Evolutionary conservation across 192 early-diverging fungal species (phyloP).

Genomic region (Entrophospora sp.): DNA sequence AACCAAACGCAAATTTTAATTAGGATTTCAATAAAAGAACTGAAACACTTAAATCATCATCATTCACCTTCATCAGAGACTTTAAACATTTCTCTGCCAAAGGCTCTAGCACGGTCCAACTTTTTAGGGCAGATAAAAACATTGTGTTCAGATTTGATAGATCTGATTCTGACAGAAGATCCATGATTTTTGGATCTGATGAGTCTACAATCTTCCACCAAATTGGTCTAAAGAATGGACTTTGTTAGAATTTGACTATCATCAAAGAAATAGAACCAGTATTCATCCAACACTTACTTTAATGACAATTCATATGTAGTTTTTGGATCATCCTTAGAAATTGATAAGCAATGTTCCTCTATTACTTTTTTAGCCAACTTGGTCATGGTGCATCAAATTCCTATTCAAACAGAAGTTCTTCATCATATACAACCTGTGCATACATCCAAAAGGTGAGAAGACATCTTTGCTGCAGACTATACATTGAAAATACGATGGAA

Average conservation of each 20-base stretch:
- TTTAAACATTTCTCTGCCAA: slow-evolving; percentile 17
- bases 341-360: not conserved
- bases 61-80: slow-evolving; percentile 13
- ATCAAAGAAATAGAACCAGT: slow-evolving; percentile 1
- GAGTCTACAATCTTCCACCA: slow-evolving; percentile 12
- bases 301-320: not conserved
- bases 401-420: slow-evolving; percentile 4
- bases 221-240: slow-evolving; percentile 2
- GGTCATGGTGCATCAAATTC: slow-evolving; percentile 6
- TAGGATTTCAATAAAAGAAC: not conserved
- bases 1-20: slow-evolving; percentile 14
- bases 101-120: slow-evolving; percentile 16
- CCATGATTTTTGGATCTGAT: not conserved
- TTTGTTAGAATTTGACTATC: slow-evolving; percentile 1
- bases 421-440: not conserved
- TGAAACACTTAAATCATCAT: slow-evolving; percentile 3
- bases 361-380: slow-evolving; percentile 13
- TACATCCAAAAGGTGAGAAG: too few relatives aligned
- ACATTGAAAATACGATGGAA: too few relatives aligned
- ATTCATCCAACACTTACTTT: slow-evolving; percentile 13
- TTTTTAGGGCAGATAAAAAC: not conserved
- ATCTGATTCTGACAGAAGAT: not conserved
- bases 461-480: too few relatives aligned
- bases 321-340: slow-evolving; percentile 6
- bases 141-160: slow-evolving; percentile 9